phyloP scores from a whole-genome alignment of 2,329 filamentous ascomycete genomes.

The Dactylellina haptotyla region DNA sequence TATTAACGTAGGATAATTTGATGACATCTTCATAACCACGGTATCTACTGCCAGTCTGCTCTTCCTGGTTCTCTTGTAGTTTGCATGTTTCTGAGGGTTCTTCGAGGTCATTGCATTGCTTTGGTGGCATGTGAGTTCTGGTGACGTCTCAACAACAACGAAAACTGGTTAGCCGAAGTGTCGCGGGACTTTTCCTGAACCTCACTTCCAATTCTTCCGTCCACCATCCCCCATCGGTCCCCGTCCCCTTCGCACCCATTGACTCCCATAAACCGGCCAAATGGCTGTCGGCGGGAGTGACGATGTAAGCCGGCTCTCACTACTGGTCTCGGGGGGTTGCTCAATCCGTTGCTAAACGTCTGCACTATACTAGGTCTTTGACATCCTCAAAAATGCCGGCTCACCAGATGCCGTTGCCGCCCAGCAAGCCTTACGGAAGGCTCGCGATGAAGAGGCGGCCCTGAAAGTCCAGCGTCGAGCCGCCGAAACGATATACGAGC shows the following conservation, averaged over 20 bases:
- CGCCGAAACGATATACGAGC: slow-evolving; percentile 76
- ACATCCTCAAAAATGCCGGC: slow-evolving; percentile 68
- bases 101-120: no score
- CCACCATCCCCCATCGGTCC: slow-evolving; percentile 33
- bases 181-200: slow-evolving; percentile 51
- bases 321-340: not conserved
- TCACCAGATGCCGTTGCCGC: slow-evolving; percentile 71
- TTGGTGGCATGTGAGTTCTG: slow-evolving; percentile 23
- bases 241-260: slow-evolving; percentile 33
- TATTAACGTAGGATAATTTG: slow-evolving; percentile 28
- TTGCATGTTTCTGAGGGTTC: not conserved
- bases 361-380: slow-evolving; percentile 66
- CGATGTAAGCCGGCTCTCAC: slow-evolving; percentile 64
- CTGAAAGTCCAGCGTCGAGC: slow-evolving; percentile 72
- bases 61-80: not conserved
- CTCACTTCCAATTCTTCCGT: slow-evolving; percentile 30
- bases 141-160: slow-evolving; percentile 46
- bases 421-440: slow-evolving; percentile 70
- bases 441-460: slow-evolving; percentile 69
- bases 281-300: slow-evolving; percentile 59
- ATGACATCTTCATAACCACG: slow-evolving; percentile 1
- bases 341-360: slow-evolving; percentile 51
- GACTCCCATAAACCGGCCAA: slow-evolving; percentile 42
- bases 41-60: not conserved
- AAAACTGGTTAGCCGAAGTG: slow-evolving; percentile 49